These are phyloP conservation scores for Tuctoria greenei DNA, from an alignment of 176 grass and related monocot genomes.

Conservation along the genomic window DNA sequence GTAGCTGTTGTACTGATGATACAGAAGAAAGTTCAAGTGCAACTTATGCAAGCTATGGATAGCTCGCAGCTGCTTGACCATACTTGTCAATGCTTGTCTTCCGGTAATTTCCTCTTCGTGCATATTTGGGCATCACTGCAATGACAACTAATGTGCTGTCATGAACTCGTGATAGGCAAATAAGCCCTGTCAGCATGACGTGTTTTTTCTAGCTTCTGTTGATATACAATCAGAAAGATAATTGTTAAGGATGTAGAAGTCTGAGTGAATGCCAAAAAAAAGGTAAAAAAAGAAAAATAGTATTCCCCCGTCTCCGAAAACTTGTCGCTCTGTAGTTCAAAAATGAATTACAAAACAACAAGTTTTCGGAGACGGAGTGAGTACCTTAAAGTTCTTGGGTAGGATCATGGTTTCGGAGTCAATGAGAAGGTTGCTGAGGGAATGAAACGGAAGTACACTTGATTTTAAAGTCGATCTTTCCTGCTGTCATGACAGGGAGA, in stretches of 20 bases:
- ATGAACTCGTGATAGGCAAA: background rate
- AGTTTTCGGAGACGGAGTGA: too few species aligned
- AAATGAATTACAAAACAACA: too few species aligned
- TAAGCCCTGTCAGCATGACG: background rate
- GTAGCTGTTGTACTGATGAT: conserved; percentile 53
- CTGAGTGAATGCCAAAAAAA: background rate
- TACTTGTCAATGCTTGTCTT: conserved; percentile 3
- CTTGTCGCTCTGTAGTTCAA: too few species aligned
- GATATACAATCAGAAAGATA: background rate
- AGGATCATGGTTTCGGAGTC: too few species aligned
- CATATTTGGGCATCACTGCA: background rate
- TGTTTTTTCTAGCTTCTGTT: background rate
- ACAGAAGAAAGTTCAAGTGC: conserved; percentile 35
- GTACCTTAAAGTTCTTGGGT: too few species aligned
- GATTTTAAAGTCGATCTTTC: too few species aligned
- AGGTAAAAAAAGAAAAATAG: too few species aligned
- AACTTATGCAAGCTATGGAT: conserved; percentile 46
- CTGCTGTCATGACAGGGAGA: too few species aligned
- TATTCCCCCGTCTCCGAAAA: too few species aligned
- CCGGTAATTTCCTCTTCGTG: background rate
- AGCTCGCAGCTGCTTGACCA: conserved; percentile 42
- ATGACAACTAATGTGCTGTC: background rate
- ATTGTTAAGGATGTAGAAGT: background rate
- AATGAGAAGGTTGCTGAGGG: too few species aligned
- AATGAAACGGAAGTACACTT: too few species aligned